Evolutionary conservation across 805 yeast genomes (phyloP), one percentile per base, ranked within the genome.

Genomic region (Ogataea zsoltii): DNA sequence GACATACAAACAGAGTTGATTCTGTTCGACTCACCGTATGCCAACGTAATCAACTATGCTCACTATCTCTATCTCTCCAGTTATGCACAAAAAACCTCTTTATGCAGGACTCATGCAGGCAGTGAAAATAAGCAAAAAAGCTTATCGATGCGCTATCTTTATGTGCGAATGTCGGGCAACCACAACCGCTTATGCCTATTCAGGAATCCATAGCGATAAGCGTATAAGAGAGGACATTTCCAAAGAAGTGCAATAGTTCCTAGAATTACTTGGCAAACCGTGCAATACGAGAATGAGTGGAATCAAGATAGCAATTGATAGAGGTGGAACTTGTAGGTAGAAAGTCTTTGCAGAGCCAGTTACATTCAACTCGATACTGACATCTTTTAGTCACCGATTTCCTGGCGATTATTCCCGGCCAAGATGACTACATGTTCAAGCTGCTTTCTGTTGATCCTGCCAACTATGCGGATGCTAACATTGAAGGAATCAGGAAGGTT

Each of bases 401-500:
- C 33, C 65, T 71, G 34, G 77, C 77, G 38, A 66, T 63, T 37
- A 67, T 72, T 28, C 76, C 76, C 1, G 63, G 60, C 35, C 65
- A 68, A 33, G 62, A 57, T 5, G 79, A 75, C 42, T 42, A 43
- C 23, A 61, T 62, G 45, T 75, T 56, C 39, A 56, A 56, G 40
- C 41, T 56, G 12, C 46, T 56, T 18, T 53, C 57, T 1, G 61
- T 47, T 7, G 61, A 56, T 30, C 59, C 61, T 7, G 44, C 41
- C 23, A 57, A 57, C 39, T 55, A 55, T 39, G 47, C 49, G 6
- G 61, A 57, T 50, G 60, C 61, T 13, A 57, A 58, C 31, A 50
- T 54, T 16, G 61, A 57, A 37, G 58, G 56, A 19, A 55, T 57
- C 18, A 44, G 60, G 30, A 42, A 56, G 28, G 48, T 55, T 2